A percentile compares a stretch with the other conserved stretches of the same genome.
Conservation (phyloP, 2,329 filamentous ascomycete species). For the Penicillium digitatum region DNA sequence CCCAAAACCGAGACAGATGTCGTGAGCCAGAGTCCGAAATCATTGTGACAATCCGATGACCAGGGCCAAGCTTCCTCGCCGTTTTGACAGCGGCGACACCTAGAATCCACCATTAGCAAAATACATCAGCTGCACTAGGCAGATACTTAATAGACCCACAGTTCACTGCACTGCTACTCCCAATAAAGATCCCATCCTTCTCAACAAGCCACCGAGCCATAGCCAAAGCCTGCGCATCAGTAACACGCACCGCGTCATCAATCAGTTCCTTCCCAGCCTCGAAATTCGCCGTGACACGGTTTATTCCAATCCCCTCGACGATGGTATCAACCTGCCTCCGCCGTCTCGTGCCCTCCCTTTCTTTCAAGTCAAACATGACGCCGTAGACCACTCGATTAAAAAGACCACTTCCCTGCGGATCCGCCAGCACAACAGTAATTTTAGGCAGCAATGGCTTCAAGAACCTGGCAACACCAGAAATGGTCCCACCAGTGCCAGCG, state of each 20-base stretch:
- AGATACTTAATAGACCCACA: slow-evolving; percentile 50
- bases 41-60: slow-evolving; percentile 48
- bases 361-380: slow-evolving; percentile 89
- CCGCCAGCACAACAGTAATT: slow-evolving; percentile 74
- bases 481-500: slow-evolving; percentile 89
- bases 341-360: slow-evolving; percentile 84
- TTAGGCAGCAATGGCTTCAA: slow-evolving; percentile 68
- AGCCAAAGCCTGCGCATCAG: slow-evolving; percentile 77
- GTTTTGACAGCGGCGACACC: slow-evolving; percentile 48
- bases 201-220: slow-evolving; percentile 98
- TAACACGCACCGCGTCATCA: slow-evolving; percentile 84
- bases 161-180: slow-evolving; percentile 95
- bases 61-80: slow-evolving; percentile 46
- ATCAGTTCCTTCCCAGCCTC: slow-evolving; percentile 80
- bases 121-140: slow-evolving; percentile 9
- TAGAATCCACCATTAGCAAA: slow-evolving; percentile 23
- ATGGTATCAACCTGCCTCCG: slow-evolving; percentile 91
- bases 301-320: slow-evolving; percentile 94
- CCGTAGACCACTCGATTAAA: slow-evolving; percentile 90
- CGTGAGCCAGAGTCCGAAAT: slow-evolving; percentile 50
- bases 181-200: slow-evolving; percentile 89
- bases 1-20: slow-evolving; percentile 53
- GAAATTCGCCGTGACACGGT: slow-evolving; percentile 89
- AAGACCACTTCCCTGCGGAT: slow-evolving; percentile 89
- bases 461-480: slow-evolving; percentile 78